These are phyloP conservation scores for Citrus inodora DNA, from an alignment of 345 rosid genomes.

Conservation along the genomic window DNA sequence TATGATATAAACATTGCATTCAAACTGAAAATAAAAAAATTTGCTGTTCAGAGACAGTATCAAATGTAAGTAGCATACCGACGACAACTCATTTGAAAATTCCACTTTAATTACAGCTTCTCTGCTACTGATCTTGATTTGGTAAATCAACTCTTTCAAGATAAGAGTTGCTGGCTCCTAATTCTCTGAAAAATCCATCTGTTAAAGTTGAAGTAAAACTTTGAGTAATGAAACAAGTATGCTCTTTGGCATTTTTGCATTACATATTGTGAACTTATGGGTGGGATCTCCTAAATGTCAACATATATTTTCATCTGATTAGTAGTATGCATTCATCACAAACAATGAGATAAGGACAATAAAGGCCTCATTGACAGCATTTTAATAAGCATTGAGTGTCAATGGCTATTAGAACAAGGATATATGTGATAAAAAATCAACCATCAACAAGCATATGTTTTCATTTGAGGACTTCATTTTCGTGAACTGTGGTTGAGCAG, in stretches of 20 bases:
- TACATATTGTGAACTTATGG: background rate
- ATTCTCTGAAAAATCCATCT: slow-evolving; percentile 74
- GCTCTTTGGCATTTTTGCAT: background rate
- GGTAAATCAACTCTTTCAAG: slow-evolving; percentile 59
- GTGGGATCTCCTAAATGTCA: background rate
- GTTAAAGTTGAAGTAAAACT: slow-evolving; percentile 8
- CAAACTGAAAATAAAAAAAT: too few species aligned
- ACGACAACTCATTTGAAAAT: too few species aligned
- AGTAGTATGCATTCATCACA: background rate
- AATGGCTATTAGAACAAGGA: background rate
- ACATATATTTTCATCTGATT: background rate
- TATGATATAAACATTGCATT: too few species aligned
- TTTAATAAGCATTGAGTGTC: background rate
- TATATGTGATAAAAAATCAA: background rate
- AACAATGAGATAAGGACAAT: background rate
- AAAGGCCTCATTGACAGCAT: background rate
- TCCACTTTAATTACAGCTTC: too few species aligned
- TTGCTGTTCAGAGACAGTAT: too few species aligned
- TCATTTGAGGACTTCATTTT: too few species aligned
- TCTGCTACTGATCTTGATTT: slow-evolving; percentile 40
- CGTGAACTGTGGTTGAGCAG: too few species aligned
- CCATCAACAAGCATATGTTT: too few species aligned
- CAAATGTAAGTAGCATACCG: too few species aligned
- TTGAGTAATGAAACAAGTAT: background rate
- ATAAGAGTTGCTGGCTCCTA: slow-evolving; percentile 66